These are phyloP conservation scores for Phenoliferia sp. DNA, from an alignment of 1,284 basidiomycete species.

Conservation along the genomic window DNA sequence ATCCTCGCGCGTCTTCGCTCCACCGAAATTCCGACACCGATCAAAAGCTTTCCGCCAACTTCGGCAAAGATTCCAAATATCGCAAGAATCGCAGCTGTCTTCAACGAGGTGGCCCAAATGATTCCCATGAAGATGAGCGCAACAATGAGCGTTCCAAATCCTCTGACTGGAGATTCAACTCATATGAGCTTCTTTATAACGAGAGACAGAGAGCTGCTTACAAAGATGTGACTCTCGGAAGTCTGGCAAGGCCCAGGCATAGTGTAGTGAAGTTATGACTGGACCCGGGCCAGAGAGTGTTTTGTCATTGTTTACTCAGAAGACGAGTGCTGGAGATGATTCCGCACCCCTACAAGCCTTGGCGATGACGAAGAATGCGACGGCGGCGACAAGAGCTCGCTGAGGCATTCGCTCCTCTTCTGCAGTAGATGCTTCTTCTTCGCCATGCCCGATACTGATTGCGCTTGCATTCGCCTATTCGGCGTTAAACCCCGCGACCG, in stretches of 20 bases:
- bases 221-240: background rate
- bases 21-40: background rate
- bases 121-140: background rate
- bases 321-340: background rate
- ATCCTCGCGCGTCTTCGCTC: background rate
- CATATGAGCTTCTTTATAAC: background rate
- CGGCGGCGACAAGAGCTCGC: background rate
- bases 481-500: background rate
- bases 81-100: background rate
- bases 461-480: background rate
- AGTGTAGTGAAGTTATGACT: background rate
- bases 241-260: conserved; percentile 3
- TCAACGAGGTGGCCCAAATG: background rate
- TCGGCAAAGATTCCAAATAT: background rate
- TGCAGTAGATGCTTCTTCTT: background rate
- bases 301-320: too few relatives aligned
- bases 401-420: background rate
- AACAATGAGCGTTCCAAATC: background rate
- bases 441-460: background rate
- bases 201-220: background rate
- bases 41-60: background rate
- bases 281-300: too few relatives aligned
- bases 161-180: background rate
- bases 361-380: conserved; percentile 2
- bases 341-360: background rate